A percentile compares a stretch with the other conserved stretches of the same genome.
Evolutionary conservation across 176 grass and related monocot genomes (phyloP).

Genomic region (Rhynchospora breviuscula): DNA sequence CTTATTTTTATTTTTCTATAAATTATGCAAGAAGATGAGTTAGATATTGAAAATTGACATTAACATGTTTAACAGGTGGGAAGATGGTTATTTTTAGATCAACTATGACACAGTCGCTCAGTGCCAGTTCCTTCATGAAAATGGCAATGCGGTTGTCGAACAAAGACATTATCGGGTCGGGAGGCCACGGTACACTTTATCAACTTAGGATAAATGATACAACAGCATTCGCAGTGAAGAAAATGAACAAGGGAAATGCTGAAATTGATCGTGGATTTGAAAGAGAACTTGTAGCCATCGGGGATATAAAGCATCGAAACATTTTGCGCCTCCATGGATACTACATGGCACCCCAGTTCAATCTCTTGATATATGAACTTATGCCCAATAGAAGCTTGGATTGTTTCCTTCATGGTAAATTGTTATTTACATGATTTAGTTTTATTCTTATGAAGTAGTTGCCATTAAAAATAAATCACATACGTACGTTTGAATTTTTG

Average conservation of each 20-base stretch:
- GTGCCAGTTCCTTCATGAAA: conserved; percentile 44
- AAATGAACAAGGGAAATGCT: conserved; percentile 43
- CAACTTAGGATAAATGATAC: conserved; percentile 32
- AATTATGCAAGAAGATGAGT: not conserved
- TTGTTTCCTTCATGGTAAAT: conserved; percentile 36
- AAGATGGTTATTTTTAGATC: conserved; percentile 77
- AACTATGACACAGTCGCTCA: conserved; percentile 31
- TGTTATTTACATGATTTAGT: not conserved
- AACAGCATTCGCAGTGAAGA: conserved; percentile 60
- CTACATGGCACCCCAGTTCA: conserved; percentile 59
- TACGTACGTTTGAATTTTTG: too few species aligned
- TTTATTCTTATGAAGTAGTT: not conserved
- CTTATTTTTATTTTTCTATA: not conserved
- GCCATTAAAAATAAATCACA: not conserved
- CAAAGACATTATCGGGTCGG: conserved; percentile 76
- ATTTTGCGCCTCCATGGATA: conserved; percentile 65
- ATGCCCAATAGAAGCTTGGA: conserved; percentile 84
- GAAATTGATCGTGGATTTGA: conserved; percentile 64
- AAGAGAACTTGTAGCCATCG: conserved; percentile 74
- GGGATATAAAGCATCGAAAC: conserved; percentile 80
- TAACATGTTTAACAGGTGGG: conserved; percentile 35
- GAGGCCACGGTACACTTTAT: conserved; percentile 71
- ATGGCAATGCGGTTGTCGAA: conserved; percentile 48
- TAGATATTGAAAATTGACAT: not conserved
- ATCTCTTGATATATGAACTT: conserved; percentile 85